Conservation (phyloP, 2,329 filamentous ascomycete species). For the Dothideomycetidae sp. region DNA sequence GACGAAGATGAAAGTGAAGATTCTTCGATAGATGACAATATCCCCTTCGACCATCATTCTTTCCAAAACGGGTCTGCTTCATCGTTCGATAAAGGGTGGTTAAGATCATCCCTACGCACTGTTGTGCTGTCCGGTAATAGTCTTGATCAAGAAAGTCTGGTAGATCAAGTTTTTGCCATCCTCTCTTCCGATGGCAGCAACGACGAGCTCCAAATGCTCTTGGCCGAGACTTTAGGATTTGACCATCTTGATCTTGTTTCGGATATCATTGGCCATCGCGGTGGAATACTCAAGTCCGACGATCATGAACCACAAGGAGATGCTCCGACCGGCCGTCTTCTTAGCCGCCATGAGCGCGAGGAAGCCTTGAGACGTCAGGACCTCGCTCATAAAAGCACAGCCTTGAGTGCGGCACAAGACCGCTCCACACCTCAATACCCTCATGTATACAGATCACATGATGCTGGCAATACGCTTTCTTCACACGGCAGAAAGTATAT, state of each 20-base stretch:
- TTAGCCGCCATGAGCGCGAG: conserved; percentile 65
- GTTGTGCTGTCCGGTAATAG: conserved; percentile 52
- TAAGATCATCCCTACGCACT: conserved; percentile 51
- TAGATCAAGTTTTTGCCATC: conserved; percentile 62
- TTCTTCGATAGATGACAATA: conserved; percentile 46
- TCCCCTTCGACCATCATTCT: conserved; percentile 23
- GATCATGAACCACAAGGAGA: conserved; percentile 21
- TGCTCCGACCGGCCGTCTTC: conserved; percentile 38
- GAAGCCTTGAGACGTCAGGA: conserved; percentile 64
- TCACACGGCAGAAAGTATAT: conserved; percentile 68
- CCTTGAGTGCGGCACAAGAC: conserved; percentile 55
- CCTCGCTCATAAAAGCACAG: conserved; percentile 64
- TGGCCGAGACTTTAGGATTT: conserved; percentile 84
- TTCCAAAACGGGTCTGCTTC: conserved; percentile 16
- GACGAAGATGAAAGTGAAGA: conserved; percentile 52
- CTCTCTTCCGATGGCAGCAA: conserved; percentile 55
- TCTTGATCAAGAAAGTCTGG: conserved; percentile 54
- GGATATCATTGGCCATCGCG: conserved; percentile 67
- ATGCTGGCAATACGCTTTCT: conserved; percentile 74
- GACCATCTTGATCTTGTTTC: conserved; percentile 88
- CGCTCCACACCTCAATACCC: conserved; percentile 67
- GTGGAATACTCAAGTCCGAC: conserved; percentile 45
- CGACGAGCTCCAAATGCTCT: conserved; percentile 77
- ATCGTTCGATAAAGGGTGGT: conserved; percentile 50
- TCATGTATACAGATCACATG: conserved; percentile 77